A percentile compares a stretch with the other conserved stretches of the same genome.
These are phyloP conservation scores for Pseudoperonospora humuli DNA, from an alignment of 352 stramenopile genomes.

Conservation along the genomic window DNA sequence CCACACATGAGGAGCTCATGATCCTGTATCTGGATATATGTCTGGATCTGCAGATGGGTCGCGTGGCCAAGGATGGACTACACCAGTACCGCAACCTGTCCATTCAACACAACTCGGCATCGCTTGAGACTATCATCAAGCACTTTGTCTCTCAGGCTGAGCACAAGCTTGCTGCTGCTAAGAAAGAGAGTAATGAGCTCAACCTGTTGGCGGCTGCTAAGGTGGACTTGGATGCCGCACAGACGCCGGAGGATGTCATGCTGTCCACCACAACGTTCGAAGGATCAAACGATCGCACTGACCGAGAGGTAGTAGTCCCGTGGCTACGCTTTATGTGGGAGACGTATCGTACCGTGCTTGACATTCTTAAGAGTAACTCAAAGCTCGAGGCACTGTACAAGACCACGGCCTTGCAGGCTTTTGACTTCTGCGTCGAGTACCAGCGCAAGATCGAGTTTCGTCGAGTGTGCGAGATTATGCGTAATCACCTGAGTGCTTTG, in stretches of 20 bases:
- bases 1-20: conserved; percentile 97
- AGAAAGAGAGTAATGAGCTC: conserved; percentile 82
- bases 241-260: conserved; percentile 93
- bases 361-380: conserved; percentile 96
- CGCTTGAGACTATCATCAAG: conserved; percentile 91
- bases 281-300: conserved; percentile 90
- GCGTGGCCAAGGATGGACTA: conserved; percentile 96
- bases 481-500: conserved; percentile 92
- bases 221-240: conserved; percentile 89
- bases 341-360: conserved; percentile 94
- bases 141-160: conserved; percentile 89
- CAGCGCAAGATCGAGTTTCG: conserved; percentile 93
- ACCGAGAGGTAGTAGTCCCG: conserved; percentile 91
- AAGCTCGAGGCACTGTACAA: conserved; percentile 87
- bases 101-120: conserved; percentile 91
- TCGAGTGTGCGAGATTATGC: conserved; percentile 95
- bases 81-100: conserved; percentile 97
- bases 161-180: conserved; percentile 81
- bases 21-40: conserved; percentile 94
- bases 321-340: conserved; percentile 96
- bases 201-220: conserved; percentile 71
- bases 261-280: conserved; percentile 95
- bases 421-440: conserved; percentile 84
- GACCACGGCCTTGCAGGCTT: conserved; percentile 67
- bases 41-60: conserved; percentile 89